Evolutionary conservation across 2,329 filamentous ascomycete genomes (phyloP), one percentile per base, ranked within the genome.

Genomic region (Alternaria dauci): DNA sequence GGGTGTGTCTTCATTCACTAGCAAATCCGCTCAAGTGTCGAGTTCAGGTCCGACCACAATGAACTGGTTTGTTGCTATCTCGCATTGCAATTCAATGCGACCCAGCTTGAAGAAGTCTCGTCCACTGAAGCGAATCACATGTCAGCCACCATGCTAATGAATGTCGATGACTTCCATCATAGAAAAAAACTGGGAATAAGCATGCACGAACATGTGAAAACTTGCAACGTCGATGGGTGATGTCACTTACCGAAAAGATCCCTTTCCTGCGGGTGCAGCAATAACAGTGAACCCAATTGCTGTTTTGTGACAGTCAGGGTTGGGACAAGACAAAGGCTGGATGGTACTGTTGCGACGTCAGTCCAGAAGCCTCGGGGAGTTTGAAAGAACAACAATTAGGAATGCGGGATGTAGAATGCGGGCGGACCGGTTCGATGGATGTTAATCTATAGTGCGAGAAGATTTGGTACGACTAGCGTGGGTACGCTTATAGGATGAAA

Each of bases 81-180:
- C 69, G 71, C 75, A 79, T 75, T 69, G 73, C 71, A 80, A 63
- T 57, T 77, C 68, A 63, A 80, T 77, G 61, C 71, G 71, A 51
- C 73, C 62, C n/a, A 80, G 66, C 58, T 79, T 79, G 67, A 79
- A 79, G 54, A 80, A 74, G 39, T 79, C 74, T 52, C 78, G 74
- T 55, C 66, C 69, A 47, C 79, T 80, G 61, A 39, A 54, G 7
- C 34, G 47, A 38, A 32, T 18, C 14, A 34, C 38, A 50, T 11
- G 53, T 68, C 55, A 61, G 61, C 55, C 48, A 41, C 48, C 30
- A 55, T 32, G 56, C 23, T 25, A 43, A 25, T 30, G 16, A 30
- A 36, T 25, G 34, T 25, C 12, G 39, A 42, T 16, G 39, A 42
- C 39, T 16, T 16, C 12, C 39, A 20, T 14, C 20, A 30, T 11